Conservation (phyloP, 2,329 filamentous ascomycete genomes). For the Clonostachys rhizophaga region DNA sequence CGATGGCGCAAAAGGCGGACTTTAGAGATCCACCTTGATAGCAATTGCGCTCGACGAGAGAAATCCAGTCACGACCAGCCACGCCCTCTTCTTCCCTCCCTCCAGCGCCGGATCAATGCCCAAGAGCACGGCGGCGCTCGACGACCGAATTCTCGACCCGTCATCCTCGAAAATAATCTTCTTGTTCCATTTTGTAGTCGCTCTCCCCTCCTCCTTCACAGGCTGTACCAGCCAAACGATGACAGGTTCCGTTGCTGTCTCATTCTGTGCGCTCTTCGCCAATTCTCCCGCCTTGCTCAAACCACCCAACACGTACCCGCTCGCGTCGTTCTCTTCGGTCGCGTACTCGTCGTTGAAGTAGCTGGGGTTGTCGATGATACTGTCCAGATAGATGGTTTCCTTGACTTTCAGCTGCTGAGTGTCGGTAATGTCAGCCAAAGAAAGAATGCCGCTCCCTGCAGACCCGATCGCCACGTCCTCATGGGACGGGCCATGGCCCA, state of each 20-base stretch:
- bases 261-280: constrained; percentile 12
- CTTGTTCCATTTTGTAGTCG: constrained; percentile 27
- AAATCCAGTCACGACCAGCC: constrained; percentile 55
- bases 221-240: constrained; percentile 33
- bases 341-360: constrained; percentile 52
- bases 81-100: constrained; percentile 39
- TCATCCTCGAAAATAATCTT: constrained; percentile 54
- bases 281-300: constrained; percentile 34
- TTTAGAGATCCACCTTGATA: constrained; percentile 42
- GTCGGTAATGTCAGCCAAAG: constrained; percentile 25
- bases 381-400: constrained; percentile 36
- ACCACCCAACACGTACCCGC: constrained; percentile 48
- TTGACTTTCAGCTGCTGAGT: constrained; percentile 18
- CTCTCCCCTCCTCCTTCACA: constrained; percentile 4
- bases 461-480: constrained; percentile 37
- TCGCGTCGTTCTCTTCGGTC: constrained; percentile 35
- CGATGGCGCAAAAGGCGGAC: no score
- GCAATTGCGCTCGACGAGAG: constrained; percentile 42
- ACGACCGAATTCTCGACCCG: constrained; percentile 39
- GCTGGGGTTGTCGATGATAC: constrained; percentile 50
- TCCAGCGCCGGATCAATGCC: constrained; percentile 41
- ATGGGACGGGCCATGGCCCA: constrained; percentile 38
- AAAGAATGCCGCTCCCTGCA: constrained; percentile 38
- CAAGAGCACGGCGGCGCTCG: constrained; percentile 47
- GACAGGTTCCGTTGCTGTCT: constrained; percentile 29